Conservation (phyloP, 768 basidiomycete genomes). For the Boletus fagicola region DNA sequence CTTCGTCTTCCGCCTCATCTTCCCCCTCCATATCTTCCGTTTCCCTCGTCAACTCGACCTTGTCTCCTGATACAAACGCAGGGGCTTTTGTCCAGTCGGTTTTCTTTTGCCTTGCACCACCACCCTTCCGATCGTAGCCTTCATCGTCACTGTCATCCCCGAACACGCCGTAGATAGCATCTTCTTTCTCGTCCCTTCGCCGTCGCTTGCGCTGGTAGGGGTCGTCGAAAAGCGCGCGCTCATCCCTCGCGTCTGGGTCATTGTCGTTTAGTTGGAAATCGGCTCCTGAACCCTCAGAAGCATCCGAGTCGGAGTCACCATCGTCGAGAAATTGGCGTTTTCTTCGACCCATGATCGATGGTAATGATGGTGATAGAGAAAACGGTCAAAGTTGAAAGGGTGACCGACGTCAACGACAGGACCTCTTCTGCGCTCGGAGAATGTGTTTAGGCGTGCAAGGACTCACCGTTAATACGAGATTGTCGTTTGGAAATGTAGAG, state of each 20-base stretch:
- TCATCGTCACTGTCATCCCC: conserved; percentile 71
- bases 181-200: conserved; percentile 64
- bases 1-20: conserved; percentile 38
- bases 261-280: conserved; percentile 47
- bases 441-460: background rate
- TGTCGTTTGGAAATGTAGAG: background rate
- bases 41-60: conserved; percentile 42
- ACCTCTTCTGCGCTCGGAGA: conserved; percentile 1
- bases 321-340: conserved; percentile 77
- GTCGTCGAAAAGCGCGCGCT: conserved; percentile 72
- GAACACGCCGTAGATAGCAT: conserved; percentile 75
- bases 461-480: conserved; percentile 12
- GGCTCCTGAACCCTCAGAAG: conserved; percentile 56
- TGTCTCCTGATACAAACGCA: conserved; percentile 63
- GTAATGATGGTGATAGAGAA: background rate
- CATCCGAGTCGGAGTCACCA: conserved; percentile 71
- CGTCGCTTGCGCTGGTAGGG: conserved; percentile 73
- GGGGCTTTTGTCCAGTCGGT: conserved; percentile 77
- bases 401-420: conserved; percentile 2
- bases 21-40: conserved; percentile 37
- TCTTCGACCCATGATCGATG: conserved; percentile 60
- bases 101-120: conserved; percentile 36
- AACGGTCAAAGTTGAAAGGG: background rate
- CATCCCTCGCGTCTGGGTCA: conserved; percentile 65
- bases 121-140: conserved; percentile 28